phyloP scores from a whole-genome alignment of 1,139 yeast species.

The Yamadazyma taylorii region DNA sequence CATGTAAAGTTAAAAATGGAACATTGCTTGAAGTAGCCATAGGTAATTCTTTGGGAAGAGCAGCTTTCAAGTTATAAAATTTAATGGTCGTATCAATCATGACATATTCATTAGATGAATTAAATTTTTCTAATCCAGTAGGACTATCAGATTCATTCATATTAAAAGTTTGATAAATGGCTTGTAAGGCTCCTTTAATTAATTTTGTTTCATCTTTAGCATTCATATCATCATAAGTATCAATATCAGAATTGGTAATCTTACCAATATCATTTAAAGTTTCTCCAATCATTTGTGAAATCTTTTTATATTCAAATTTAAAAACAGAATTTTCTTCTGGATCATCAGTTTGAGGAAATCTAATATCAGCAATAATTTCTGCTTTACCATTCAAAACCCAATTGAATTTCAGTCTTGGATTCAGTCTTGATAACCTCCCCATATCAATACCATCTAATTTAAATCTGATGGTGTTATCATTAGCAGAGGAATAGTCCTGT shows the following conservation, averaged over 20 bases:
- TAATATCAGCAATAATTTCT: slow-evolving; percentile 67
- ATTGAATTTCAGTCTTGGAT: slow-evolving; percentile 51
- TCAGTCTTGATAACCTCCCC: slow-evolving; percentile 37
- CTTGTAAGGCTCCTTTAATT: slow-evolving; percentile 44
- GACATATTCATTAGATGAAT: slow-evolving; percentile 46
- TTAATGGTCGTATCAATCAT: slow-evolving; percentile 65
- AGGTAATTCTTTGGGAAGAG: slow-evolving; percentile 55
- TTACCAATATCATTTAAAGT: slow-evolving; percentile 29
- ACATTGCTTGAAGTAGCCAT: slow-evolving; percentile 48
- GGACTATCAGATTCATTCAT: slow-evolving; percentile 15
- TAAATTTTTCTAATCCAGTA: slow-evolving; percentile 9
- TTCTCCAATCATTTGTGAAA: slow-evolving; percentile 27
- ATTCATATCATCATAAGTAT: slow-evolving; percentile 11
- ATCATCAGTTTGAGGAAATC: slow-evolving; percentile 54
- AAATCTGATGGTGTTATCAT: slow-evolving; percentile 50
- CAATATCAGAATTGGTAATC: slow-evolving; percentile 18
- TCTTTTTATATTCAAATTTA: slow-evolving; percentile 22
- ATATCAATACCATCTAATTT: slow-evolving; percentile 66
- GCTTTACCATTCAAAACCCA: slow-evolving; percentile 74
- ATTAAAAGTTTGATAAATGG: slow-evolving; percentile 43
- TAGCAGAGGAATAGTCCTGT: slow-evolving; percentile 29
- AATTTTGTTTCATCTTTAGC: slow-evolving; percentile 27
- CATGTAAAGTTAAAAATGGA: slow-evolving; percentile 58
- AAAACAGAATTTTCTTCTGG: slow-evolving; percentile 23
- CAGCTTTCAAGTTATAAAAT: slow-evolving; percentile 61